These are phyloP conservation scores for Noccaea bulbosa DNA, from an alignment of 345 rosid species.

Conservation along the genomic window DNA sequence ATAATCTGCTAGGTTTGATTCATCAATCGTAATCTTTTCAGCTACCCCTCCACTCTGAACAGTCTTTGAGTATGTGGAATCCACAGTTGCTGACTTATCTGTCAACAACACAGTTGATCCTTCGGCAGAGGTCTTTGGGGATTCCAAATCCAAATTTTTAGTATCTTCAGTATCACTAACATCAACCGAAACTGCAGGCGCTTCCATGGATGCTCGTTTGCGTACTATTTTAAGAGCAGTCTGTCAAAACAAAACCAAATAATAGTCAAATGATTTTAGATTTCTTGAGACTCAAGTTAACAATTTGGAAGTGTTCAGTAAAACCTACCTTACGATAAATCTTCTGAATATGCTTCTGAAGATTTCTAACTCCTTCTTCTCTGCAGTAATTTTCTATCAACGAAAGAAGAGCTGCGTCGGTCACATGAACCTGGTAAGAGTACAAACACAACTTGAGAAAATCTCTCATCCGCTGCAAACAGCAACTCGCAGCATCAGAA, in stretches of 20 bases:
- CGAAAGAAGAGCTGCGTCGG: slow-evolving; percentile 73
- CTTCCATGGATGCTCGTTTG: slow-evolving; percentile 41
- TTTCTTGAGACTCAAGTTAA: neutral
- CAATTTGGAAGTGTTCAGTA: neutral
- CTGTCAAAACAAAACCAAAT: slow-evolving; percentile 40
- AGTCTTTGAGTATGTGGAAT: slow-evolving; percentile 39
- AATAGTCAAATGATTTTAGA: slow-evolving; percentile 1
- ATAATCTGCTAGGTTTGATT: slow-evolving; percentile 61
- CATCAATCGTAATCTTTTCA: slow-evolving; percentile 62
- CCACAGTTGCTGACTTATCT: slow-evolving; percentile 2
- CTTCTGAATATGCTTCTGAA: slow-evolving; percentile 88
- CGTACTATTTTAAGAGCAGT: slow-evolving; percentile 64
- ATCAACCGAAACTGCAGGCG: slow-evolving; percentile 45
- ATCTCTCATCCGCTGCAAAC: too few species aligned
- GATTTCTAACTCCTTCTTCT: slow-evolving; percentile 94
- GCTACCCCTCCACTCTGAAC: slow-evolving; percentile 36
- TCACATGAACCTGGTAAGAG: slow-evolving; percentile 72
- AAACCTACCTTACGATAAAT: slow-evolving; percentile 72
- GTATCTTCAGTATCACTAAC: neutral
- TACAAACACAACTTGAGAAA: slow-evolving; percentile 11
- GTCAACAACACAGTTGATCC: slow-evolving; percentile 6
- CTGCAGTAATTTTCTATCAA: slow-evolving; percentile 87
- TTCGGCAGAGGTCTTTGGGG: slow-evolving; percentile 33
- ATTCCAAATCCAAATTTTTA: slow-evolving; percentile 36
- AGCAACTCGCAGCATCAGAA: neutral